A percentile compares a stretch with the other conserved stretches of the same genome.
phyloP scores from a whole-genome alignment of 2,329 filamentous ascomycete species.

The Hypoxylon sp. region DNA sequence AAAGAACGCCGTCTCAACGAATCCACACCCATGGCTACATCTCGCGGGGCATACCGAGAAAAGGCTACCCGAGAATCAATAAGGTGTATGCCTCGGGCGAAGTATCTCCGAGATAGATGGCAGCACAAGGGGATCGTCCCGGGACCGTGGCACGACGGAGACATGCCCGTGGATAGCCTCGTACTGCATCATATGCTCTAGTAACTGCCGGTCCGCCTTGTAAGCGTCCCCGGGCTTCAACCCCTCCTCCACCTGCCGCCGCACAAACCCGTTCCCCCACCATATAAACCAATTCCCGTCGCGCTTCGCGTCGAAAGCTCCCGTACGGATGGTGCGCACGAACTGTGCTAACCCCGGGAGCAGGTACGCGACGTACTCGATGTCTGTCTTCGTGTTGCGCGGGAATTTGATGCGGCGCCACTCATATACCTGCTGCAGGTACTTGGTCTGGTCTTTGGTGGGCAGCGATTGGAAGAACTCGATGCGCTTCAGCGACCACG shows the following conservation, averaged over 20 bases:
- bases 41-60: background rate
- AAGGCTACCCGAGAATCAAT: background rate
- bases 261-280: background rate
- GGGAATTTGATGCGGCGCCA: background rate
- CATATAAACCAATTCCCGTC: constrained; percentile 6
- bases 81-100: background rate
- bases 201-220: background rate
- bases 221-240: background rate
- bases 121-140: background rate
- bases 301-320: background rate
- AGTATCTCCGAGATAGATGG: constrained; percentile 6
- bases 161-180: background rate
- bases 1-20: background rate
- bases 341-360: background rate
- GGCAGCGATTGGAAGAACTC: background rate
- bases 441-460: background rate
- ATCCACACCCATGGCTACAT: background rate
- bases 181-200: background rate
- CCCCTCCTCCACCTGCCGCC: background rate
- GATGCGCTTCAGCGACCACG: background rate
- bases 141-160: background rate
- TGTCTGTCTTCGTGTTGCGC: background rate
- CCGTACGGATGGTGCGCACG: background rate
- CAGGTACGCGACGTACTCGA: background rate
- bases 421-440: background rate